Conservation (phyloP, 1,284 basidiomycete genomes). For the Flammula alnicola region DNA sequence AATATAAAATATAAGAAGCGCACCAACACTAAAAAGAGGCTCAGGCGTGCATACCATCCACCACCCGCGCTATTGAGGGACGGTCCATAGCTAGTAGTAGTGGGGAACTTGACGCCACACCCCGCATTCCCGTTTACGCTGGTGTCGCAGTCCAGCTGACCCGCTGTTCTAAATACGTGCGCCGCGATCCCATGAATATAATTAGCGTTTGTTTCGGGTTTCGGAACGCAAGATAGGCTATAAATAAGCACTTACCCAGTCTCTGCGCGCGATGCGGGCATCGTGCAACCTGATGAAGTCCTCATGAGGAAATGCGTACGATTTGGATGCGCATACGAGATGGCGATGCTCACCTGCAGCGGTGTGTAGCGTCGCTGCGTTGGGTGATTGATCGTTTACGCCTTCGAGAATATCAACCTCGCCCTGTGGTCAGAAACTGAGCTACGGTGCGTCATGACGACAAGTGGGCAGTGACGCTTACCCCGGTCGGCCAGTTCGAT, state of each 20-base stretch:
- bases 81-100: slow-evolving; percentile 58
- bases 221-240: slow-evolving; percentile 2
- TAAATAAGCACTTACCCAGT: slow-evolving; percentile 48
- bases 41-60: slow-evolving; percentile 48
- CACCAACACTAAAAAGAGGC: slow-evolving; percentile 38
- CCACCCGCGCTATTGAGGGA: slow-evolving; percentile 66
- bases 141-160: slow-evolving; percentile 54
- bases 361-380: slow-evolving; percentile 64
- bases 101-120: slow-evolving; percentile 59
- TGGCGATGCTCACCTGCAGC: slow-evolving; percentile 35
- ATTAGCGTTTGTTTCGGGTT: too few relatives aligned
- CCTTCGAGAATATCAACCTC: slow-evolving; percentile 76
- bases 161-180: slow-evolving; percentile 24
- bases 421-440: slow-evolving; percentile 41
- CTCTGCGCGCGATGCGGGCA: slow-evolving; percentile 54
- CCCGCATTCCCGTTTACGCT: slow-evolving; percentile 59
- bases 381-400: slow-evolving; percentile 60
- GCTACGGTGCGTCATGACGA: slow-evolving; percentile 19
- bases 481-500: slow-evolving; percentile 29
- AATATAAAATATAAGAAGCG: not conserved
- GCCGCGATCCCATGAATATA: slow-evolving; percentile 32
- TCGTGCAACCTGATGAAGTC: slow-evolving; percentile 54
- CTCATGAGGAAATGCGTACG: not conserved
- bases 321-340: not conserved
- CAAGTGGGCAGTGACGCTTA: slow-evolving; percentile 16